Evolutionary conservation across 306 rosid species (phyloP), one percentile per base, ranked within the genome.

Genomic region (Glycyrrhiza uralensis): DNA sequence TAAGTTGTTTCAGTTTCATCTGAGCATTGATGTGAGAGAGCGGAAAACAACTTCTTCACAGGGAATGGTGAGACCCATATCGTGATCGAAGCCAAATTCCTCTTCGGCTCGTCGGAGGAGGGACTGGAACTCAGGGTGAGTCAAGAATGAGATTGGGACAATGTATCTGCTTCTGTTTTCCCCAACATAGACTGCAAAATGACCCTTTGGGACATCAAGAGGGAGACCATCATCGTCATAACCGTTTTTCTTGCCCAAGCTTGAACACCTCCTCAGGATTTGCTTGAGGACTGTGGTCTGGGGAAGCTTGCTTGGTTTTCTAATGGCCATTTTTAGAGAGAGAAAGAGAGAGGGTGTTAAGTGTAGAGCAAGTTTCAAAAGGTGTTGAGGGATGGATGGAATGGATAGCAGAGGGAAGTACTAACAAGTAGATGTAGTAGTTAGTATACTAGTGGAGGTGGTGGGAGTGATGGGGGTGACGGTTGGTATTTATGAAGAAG

Each of bases 11-110:
- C 85, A 87, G 7, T 50, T 44, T 86, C 85, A 87, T 81, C 90
- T 65, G 42, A 91, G 82, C 87, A 76, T 83, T 46, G 97, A 91
- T 11, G 98, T 87, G 45, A 94, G 77, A 54, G 98, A 89, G 22
- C 75, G 85, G 52, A 94, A 94, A 68, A 89, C 95, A 33, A 82
- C 90, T 79, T 94, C 99, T 77, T 91, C 89, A 29, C 99, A 94
- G 28, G 99, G 99, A 66, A 94, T 91, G 0, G 96, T 88, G 82
- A 91, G 89, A 5, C 99, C 98, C 92, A 87, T 89, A 2, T 94
- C 92, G 38, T 94, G 97, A 75, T 87, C 91, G 66, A 94, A 94
- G 2, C 99, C 99, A 19, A 87, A 94, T 66, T 94, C 99, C 68
- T 94, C 97, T 51, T 94, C 99, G 0, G 99, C 97, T 82, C 80